Percentiles rank a stretch among this genome's conserved stretches.
Evolutionary conservation across 371 early-diverging fungal genomes (phyloP).

Genomic region (Rhizopus stolonifer): DNA sequence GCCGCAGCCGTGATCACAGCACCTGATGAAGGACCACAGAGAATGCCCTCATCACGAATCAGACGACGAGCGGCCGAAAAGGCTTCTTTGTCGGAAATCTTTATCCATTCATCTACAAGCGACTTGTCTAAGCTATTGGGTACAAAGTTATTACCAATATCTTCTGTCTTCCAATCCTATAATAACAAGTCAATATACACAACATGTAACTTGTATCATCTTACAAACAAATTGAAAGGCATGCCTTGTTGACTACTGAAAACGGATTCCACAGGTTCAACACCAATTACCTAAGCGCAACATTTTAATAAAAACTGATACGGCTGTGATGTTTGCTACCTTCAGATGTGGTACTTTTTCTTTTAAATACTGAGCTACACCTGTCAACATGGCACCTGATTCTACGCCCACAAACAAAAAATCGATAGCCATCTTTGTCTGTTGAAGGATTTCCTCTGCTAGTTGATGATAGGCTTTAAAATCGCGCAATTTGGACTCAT

Average conservation of each 20-base stretch:
- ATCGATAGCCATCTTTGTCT: constrained; percentile 90
- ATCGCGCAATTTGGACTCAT: constrained; percentile 72
- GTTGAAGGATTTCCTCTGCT: constrained; percentile 84
- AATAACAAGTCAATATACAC: neutral
- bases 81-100: constrained; percentile 90
- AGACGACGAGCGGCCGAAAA: constrained; percentile 93
- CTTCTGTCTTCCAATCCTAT: constrained; percentile 63
- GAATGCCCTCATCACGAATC: constrained; percentile 94
- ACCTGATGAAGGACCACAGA: constrained; percentile 94
- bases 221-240: neutral
- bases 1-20: constrained; percentile 80
- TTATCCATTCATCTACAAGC: constrained; percentile 92
- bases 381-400: constrained; percentile 97
- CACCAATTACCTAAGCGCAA: constrained; percentile 84
- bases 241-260: constrained; percentile 67
- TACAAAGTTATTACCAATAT: constrained; percentile 97
- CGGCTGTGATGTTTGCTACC: no score
- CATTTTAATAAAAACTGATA: no score
- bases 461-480: constrained; percentile 92
- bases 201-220: neutral
- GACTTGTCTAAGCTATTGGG: constrained; percentile 85
- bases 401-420: constrained; percentile 96
- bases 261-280: constrained; percentile 94
- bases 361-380: constrained; percentile 91
- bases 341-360: constrained; percentile 85